Percentiles rank a stretch among this genome's conserved stretches.
These are phyloP conservation scores for Hyparrhenia diplandra DNA, from an alignment of 176 grass and related monocot genomes.

Conservation along the genomic window DNA sequence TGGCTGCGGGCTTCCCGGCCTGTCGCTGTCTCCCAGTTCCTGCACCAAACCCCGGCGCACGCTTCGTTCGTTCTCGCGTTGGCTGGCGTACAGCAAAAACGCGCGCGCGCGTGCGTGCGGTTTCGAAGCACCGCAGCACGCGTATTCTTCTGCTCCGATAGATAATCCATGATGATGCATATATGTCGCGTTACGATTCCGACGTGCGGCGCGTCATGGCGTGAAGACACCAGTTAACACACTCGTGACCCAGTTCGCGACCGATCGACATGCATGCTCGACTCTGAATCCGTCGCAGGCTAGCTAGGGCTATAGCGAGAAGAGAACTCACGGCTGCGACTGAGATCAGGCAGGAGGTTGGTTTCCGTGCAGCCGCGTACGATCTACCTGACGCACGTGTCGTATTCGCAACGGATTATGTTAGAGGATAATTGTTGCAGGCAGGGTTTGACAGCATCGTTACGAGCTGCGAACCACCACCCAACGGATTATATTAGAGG, in stretches of 20 bases:
- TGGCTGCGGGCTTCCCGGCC: background rate
- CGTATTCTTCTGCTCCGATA: background rate
- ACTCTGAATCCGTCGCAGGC: background rate
- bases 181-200: constrained; percentile 9
- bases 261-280: background rate
- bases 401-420: no score
- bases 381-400: background rate
- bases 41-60: background rate
- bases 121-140: background rate
- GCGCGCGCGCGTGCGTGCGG: background rate
- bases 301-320: background rate
- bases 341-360: background rate
- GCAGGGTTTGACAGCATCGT: no score
- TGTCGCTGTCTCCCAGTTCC: background rate
- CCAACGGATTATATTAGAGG: background rate
- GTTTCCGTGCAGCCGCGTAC: background rate
- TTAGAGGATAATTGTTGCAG: no score
- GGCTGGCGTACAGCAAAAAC: background rate
- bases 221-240: constrained; percentile 30
- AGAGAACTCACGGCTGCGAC: background rate
- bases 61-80: background rate
- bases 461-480: no score
- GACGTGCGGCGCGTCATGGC: constrained; percentile 30
- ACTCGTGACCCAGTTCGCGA: background rate
- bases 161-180: background rate